phyloP scores from a whole-genome alignment of 495 filamentous ascomycete genomes.

The Aspergillus heteromorphus region DNA sequence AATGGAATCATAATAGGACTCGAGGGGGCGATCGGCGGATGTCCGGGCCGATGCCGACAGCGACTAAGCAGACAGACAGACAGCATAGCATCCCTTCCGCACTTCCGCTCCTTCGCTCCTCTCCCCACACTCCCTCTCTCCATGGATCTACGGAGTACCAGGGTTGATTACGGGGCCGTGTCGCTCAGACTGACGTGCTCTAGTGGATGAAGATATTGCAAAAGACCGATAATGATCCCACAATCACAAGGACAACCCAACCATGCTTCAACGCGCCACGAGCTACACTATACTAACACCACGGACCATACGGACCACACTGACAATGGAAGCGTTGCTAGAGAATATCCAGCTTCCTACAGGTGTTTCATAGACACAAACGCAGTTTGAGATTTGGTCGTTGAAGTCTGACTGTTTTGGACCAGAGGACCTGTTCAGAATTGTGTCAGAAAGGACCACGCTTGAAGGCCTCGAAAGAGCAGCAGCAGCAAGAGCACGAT shows the following conservation, averaged over 20 bases:
- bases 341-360: background rate
- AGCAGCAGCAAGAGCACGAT: no score
- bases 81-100: background rate
- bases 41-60: constrained; percentile 6
- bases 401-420: no score
- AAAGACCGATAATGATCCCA: background rate
- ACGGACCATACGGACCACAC: no score
- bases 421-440: no score
- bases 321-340: background rate
- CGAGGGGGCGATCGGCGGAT: background rate
- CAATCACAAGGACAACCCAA: background rate
- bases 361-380: no score
- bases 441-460: no score
- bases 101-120: background rate
- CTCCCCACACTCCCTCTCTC: background rate
- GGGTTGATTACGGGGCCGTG: background rate
- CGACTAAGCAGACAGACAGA: no score
- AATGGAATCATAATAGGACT: background rate
- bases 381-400: no score
- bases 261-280: background rate
- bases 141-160: no score
- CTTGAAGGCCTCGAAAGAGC: no score
- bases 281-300: background rate
- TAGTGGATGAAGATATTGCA: background rate
- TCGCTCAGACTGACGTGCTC: background rate